Conservation (phyloP, 2,329 filamentous ascomycete genomes). For the Stemphylium vesicarium region DNA sequence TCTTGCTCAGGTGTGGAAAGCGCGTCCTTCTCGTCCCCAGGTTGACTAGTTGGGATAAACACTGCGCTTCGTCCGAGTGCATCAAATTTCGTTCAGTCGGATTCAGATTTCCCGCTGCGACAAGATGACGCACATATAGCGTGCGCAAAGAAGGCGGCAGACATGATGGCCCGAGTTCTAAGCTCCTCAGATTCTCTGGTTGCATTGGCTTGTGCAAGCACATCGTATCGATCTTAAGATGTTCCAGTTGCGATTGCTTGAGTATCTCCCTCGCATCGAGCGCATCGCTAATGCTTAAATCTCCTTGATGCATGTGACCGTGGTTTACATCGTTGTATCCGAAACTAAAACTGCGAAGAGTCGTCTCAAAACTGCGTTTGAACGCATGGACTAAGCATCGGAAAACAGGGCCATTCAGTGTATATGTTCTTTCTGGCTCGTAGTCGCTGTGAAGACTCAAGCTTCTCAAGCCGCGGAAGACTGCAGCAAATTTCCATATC, state of each 20-base stretch:
- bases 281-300: neutral
- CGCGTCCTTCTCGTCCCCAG: slow-evolving; percentile 4
- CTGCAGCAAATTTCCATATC: slow-evolving; percentile 2
- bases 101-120: slow-evolving; percentile 3
- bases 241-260: slow-evolving; percentile 8
- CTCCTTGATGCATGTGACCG: neutral
- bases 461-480: slow-evolving; percentile 3
- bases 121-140: slow-evolving; percentile 14
- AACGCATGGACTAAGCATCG: slow-evolving; percentile 12
- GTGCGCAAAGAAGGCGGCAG: slow-evolving; percentile 12
- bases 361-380: slow-evolving; percentile 10
- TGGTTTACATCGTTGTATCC: neutral
- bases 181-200: slow-evolving; percentile 5
- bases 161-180: slow-evolving; percentile 8
- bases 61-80: slow-evolving; percentile 18
- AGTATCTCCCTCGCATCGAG: slow-evolving; percentile 8
- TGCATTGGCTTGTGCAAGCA: slow-evolving; percentile 10
- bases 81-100: slow-evolving; percentile 10
- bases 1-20: slow-evolving; percentile 8
- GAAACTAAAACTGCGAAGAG: slow-evolving; percentile 11
- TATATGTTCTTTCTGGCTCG: neutral
- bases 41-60: slow-evolving; percentile 12
- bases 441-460: slow-evolving; percentile 4
- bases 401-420: slow-evolving; percentile 3
- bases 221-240: slow-evolving; percentile 14